A percentile compares a stretch with the other conserved stretches of the same genome.
These are phyloP conservation scores for Endocladia muricata DNA, from an alignment of 31 red algal genomes.

Conservation along the genomic window DNA sequence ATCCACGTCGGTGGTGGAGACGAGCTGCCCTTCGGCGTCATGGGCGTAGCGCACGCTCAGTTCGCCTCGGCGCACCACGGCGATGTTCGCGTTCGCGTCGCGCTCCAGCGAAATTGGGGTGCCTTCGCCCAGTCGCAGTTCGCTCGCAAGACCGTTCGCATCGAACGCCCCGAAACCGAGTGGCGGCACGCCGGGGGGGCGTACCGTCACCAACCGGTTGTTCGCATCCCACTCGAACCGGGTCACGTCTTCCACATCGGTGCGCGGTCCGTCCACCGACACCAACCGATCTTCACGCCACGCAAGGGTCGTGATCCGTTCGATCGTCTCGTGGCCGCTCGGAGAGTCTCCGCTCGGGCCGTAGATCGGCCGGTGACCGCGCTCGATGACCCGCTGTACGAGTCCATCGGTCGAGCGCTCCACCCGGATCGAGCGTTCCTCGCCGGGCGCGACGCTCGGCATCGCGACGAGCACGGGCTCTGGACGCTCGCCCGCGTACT, in stretches of 20 bases:
- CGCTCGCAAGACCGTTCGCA: too few species aligned
- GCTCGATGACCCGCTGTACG: not conserved
- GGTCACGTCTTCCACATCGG: conserved; percentile 1
- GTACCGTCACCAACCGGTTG: not conserved
- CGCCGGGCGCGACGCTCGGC: too few species aligned
- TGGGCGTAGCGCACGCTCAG: not conserved
- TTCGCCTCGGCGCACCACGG: too few species aligned
- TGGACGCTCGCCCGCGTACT: too few species aligned
- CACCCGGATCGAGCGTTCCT: too few species aligned
- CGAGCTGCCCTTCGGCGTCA: not conserved
- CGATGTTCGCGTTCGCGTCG: not conserved
- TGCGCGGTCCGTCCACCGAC: not conserved
- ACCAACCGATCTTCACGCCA: not conserved
- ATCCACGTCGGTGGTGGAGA: not conserved
- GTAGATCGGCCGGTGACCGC: not conserved
- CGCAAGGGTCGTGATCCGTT: not conserved
- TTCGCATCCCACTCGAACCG: not conserved
- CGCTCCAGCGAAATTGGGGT: not conserved
- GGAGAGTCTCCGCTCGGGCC: not conserved
- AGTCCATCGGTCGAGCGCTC: too few species aligned
- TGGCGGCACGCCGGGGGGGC: too few species aligned
- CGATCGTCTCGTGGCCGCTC: not conserved
- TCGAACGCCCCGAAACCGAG: too few species aligned
- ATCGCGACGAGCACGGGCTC: too few species aligned
- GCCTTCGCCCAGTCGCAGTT: not conserved